Evolutionary conservation across 805 yeast genomes (phyloP).

Genomic region (Ogataea polymorpha): DNA sequence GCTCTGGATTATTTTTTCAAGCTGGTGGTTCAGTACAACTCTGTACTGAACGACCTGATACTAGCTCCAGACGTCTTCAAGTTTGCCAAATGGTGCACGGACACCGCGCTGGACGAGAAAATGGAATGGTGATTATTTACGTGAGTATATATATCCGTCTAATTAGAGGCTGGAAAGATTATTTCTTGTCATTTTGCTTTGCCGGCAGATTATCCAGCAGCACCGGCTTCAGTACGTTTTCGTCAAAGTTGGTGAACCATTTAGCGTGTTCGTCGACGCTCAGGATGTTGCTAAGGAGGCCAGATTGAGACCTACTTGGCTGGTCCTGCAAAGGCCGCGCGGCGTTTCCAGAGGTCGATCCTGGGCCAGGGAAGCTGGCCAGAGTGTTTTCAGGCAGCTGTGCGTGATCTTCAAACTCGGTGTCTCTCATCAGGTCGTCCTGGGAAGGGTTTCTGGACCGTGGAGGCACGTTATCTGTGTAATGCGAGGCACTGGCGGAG

Average conservation of each 20-base stretch:
- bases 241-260: constrained; percentile 94
- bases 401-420: constrained; percentile 34
- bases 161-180: neutral
- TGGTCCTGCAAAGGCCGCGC: constrained; percentile 4
- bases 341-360: constrained; percentile 11
- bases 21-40: constrained; percentile 61
- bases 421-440: constrained; percentile 29
- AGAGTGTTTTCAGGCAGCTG: constrained; percentile 33
- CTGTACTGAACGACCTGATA: constrained; percentile 59
- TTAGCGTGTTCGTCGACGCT: constrained; percentile 66
- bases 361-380: constrained; percentile 21
- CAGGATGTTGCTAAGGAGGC: constrained; percentile 31
- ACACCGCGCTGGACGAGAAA: constrained; percentile 54
- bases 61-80: constrained; percentile 61
- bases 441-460: constrained; percentile 27
- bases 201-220: constrained; percentile 59
- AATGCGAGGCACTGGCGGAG: constrained; percentile 19
- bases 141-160: neutral
- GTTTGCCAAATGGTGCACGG: constrained; percentile 71
- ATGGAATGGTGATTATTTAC: constrained; percentile 19
- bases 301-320: constrained; percentile 6
- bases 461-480: constrained; percentile 20
- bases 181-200: constrained; percentile 14
- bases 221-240: constrained; percentile 89
- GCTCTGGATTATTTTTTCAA: constrained; percentile 62